These are phyloP conservation scores for Rosa lucieae DNA, from an alignment of 306 rosid species.

Conservation along the genomic window DNA sequence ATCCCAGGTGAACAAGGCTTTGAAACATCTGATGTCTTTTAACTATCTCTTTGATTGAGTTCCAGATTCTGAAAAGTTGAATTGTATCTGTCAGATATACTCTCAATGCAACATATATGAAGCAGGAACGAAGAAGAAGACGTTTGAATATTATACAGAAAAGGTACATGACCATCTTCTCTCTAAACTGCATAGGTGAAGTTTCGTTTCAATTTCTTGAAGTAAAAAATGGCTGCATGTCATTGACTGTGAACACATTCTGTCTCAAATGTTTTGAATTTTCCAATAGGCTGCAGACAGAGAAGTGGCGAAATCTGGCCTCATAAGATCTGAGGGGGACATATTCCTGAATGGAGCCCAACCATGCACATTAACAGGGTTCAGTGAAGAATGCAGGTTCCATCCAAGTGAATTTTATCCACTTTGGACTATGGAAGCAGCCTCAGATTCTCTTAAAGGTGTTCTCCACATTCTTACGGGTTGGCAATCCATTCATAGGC, in stretches of 20 bases:
- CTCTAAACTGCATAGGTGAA: conserved; percentile 1
- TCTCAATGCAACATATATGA: conserved; percentile 78
- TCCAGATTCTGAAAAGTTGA: not conserved
- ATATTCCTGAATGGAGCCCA: conserved; percentile 63
- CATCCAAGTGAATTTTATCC: conserved; percentile 67
- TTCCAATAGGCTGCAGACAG: conserved; percentile 49
- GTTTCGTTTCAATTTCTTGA: conserved; percentile 6
- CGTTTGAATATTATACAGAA: conserved; percentile 67
- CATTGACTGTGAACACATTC: not conserved
- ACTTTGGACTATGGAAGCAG: conserved; percentile 62
- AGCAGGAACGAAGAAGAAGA: conserved; percentile 70
- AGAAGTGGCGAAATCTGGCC: conserved; percentile 44
- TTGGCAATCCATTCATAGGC: conserved; percentile 59
- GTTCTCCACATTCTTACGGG: conserved; percentile 56
- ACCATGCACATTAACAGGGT: conserved; percentile 28
- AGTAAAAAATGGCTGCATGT: not conserved
- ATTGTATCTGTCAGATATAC: conserved; percentile 50
- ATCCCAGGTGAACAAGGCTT: conserved; percentile 30
- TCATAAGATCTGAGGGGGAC: conserved; percentile 57
- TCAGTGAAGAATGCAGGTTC: conserved; percentile 40
- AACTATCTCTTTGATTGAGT: conserved; percentile 2
- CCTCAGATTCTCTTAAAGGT: conserved; percentile 51
- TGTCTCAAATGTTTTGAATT: conserved; percentile 25
- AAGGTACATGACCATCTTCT: conserved; percentile 48
- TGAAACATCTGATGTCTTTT: not conserved